Percentiles rank a stretch among this genome's conserved stretches.
Evolutionary conservation across 306 rosid genomes (phyloP).

Genomic region (Calophaca sinica): DNA sequence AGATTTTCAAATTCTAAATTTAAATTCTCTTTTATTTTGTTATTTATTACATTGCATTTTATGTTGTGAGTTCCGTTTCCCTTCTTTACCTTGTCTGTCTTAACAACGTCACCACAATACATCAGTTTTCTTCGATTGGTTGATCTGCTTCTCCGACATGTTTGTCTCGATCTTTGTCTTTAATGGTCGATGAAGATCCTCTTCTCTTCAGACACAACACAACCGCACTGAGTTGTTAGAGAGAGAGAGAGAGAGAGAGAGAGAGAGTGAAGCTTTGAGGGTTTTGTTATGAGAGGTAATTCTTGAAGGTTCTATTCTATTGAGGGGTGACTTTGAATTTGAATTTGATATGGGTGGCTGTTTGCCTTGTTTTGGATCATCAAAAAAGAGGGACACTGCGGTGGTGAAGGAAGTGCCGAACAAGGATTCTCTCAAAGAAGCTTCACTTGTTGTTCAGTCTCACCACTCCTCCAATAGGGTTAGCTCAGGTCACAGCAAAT

Average conservation of each 20-base stretch:
- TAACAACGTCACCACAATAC: slow-evolving; percentile 3
- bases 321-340: slow-evolving; percentile 33
- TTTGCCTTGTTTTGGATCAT: slow-evolving; percentile 79
- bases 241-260: neutral
- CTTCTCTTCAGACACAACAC: slow-evolving; percentile 19
- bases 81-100: slow-evolving; percentile 55
- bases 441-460: slow-evolving; percentile 57
- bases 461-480: slow-evolving; percentile 50
- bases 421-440: slow-evolving; percentile 60
- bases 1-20: no score
- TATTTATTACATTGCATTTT: neutral
- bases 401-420: slow-evolving; percentile 51
- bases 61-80: neutral
- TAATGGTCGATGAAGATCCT: slow-evolving; percentile 52
- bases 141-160: slow-evolving; percentile 74
- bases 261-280: slow-evolving; percentile 7
- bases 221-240: slow-evolving; percentile 15
- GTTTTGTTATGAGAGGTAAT: slow-evolving; percentile 34
- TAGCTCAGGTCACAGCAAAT: slow-evolving; percentile 48
- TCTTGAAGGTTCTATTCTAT: neutral
- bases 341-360: slow-evolving; percentile 82
- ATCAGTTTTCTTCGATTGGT: slow-evolving; percentile 71
- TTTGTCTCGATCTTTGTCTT: slow-evolving; percentile 64
- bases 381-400: slow-evolving; percentile 57
- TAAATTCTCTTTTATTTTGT: neutral